Percentiles rank a stretch among this genome's conserved stretches.
Evolutionary conservation across 352 stramenopile species (phyloP).

Genomic region (Pythium sukuiense): DNA sequence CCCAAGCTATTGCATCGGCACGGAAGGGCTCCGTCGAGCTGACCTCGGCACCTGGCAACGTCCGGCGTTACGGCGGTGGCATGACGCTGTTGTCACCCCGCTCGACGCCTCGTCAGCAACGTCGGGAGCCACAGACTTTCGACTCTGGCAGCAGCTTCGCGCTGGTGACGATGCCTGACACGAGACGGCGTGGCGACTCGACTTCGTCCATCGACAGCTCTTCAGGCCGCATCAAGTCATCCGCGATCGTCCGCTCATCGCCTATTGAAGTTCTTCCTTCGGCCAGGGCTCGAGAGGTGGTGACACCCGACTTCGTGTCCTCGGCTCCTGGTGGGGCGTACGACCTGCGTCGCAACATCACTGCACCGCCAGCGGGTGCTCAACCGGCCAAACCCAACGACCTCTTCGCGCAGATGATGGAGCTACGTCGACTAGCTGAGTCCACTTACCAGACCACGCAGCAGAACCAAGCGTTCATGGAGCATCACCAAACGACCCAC

Average conservation of each 20-base stretch:
- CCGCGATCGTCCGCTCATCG: no score
- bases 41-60: neutral
- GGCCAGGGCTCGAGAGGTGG: neutral
- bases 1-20: neutral
- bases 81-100: conserved; percentile 10
- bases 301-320: neutral
- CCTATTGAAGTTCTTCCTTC: neutral
- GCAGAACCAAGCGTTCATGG: conserved; percentile 37
- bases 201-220: neutral
- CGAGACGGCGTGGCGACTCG: neutral
- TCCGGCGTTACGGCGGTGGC: neutral
- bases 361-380: neutral
- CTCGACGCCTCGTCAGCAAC: neutral
- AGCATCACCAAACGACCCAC: conserved; percentile 18
- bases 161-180: neutral
- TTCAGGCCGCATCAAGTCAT: neutral
- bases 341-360: conserved; percentile 13
- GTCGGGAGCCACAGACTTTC: neutral
- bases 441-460: conserved; percentile 39
- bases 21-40: neutral
- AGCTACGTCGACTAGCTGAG: conserved; percentile 37
- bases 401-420: conserved; percentile 34
- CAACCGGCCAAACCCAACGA: neutral
- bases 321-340: conserved; percentile 9
- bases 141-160: neutral